Evolutionary conservation across 148 eudicot species (phyloP).

Genomic region (Diospyros lotus): DNA sequence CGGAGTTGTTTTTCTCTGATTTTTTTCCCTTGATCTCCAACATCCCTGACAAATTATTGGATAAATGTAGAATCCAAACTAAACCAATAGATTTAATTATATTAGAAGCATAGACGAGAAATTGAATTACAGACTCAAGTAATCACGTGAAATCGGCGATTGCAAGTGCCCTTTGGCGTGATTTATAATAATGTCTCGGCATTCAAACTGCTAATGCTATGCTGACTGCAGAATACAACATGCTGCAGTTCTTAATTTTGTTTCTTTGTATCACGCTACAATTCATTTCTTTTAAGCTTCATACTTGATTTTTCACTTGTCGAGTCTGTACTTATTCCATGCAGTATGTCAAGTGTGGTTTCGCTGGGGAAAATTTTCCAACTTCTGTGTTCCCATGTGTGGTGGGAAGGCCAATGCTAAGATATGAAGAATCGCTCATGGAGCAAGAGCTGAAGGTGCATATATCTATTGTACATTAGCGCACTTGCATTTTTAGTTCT

Average conservation of each 20-base stretch:
- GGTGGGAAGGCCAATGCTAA: constrained; percentile 91
- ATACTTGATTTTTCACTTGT: neutral
- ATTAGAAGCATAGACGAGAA: neutral
- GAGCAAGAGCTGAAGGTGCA: constrained; percentile 88
- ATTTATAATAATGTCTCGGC: neutral
- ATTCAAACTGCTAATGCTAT: neutral
- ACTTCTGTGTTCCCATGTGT: constrained; percentile 98
- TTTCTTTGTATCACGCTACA: neutral
- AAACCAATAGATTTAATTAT: neutral
- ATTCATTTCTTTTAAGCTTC: neutral
- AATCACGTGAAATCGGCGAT: neutral
- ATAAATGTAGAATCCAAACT: neutral
- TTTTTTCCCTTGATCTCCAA: neutral
- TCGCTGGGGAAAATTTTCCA: constrained; percentile 97
- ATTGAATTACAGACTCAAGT: neutral
- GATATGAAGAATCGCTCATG: constrained; percentile 90
- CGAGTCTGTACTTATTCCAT: constrained; percentile 17
- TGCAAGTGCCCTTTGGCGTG: neutral
- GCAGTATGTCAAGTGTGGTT: constrained; percentile 99
- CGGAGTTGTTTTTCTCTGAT: neutral
- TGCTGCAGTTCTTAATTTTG: neutral
- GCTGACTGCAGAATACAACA: neutral
- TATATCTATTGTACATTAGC: neutral
- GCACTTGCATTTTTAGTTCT: neutral
- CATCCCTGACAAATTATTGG: neutral